phyloP scores from a whole-genome alignment of 495 filamentous ascomycete genomes.

The Evansstolkia leycettana region DNA sequence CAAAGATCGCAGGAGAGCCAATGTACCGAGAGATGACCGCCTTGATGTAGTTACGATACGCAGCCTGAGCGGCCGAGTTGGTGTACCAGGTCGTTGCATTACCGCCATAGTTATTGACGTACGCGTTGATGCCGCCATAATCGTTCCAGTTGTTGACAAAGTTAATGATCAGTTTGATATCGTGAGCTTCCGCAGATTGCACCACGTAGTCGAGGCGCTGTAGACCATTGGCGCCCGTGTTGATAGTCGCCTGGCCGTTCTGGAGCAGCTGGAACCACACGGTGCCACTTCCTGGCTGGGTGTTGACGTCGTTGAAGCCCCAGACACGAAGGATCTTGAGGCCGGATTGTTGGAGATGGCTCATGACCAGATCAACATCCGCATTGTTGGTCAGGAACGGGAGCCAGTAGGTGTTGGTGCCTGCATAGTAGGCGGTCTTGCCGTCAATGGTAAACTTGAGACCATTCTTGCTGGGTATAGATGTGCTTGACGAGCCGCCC shows the following conservation, averaged over 20 bases:
- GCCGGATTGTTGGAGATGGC: conserved; percentile 37
- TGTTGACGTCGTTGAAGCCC: conserved; percentile 58
- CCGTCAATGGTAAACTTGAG: conserved; percentile 52
- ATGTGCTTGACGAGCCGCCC: conserved; percentile 9
- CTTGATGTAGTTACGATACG: conserved; percentile 51
- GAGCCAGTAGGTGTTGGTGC: conserved; percentile 68
- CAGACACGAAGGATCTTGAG: conserved; percentile 60
- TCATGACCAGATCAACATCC: conserved; percentile 48
- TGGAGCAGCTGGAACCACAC: conserved; percentile 51
- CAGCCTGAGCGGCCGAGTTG: conserved; percentile 36
- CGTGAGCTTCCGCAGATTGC: conserved; percentile 39
- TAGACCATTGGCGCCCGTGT: conserved; percentile 53
- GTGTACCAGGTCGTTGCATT: conserved; percentile 44
- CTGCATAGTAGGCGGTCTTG: conserved; percentile 48
- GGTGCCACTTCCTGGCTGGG: conserved; percentile 28
- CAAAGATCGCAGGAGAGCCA: conserved; percentile 45
- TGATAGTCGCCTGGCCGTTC: conserved; percentile 43
- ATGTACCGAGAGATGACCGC: conserved; percentile 50
- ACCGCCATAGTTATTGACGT: conserved; percentile 51
- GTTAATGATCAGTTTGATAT: conserved; percentile 48
- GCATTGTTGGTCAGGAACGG: conserved; percentile 50
- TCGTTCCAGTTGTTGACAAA: conserved; percentile 50
- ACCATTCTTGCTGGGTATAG: conserved; percentile 38
- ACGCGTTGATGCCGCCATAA: conserved; percentile 55
- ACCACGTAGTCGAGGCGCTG: conserved; percentile 58